Percentiles rank a stretch among this genome's conserved stretches.
Conservation (phyloP, 2,329 filamentous ascomycete genomes). For the Pseudopyrenochaeta lycopersici region DNA sequence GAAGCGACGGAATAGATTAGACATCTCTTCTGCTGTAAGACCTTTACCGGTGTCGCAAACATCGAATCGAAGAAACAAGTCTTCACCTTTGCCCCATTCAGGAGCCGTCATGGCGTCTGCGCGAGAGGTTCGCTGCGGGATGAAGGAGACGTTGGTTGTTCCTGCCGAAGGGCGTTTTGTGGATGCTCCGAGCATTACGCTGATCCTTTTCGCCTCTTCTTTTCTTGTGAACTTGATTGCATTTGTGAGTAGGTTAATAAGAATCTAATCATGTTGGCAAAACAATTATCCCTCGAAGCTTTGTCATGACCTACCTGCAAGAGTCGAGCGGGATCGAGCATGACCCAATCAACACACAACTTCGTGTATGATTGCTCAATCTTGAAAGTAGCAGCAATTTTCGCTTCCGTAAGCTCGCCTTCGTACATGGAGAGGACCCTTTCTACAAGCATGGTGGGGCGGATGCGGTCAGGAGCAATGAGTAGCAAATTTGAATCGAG, state of each 20-base stretch:
- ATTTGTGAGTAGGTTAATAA: slow-evolving; percentile 44
- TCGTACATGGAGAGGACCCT: slow-evolving; percentile 33
- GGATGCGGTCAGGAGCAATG: slow-evolving; percentile 25
- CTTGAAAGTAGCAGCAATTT: slow-evolving; percentile 13
- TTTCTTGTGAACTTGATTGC: slow-evolving; percentile 44
- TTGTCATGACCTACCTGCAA: slow-evolving; percentile 10
- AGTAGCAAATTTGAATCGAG: slow-evolving; percentile 31
- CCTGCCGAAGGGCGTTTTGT: slow-evolving; percentile 1
- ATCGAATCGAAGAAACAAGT: slow-evolving; percentile 14
- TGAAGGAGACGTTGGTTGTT: slow-evolving; percentile 13
- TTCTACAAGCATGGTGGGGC: slow-evolving; percentile 23
- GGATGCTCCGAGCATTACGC: slow-evolving; percentile 4
- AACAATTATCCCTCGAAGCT: neutral
- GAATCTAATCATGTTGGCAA: slow-evolving; percentile 8
- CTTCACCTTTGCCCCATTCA: slow-evolving; percentile 12
- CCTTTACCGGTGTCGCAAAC: slow-evolving; percentile 17
- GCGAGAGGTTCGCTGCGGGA: slow-evolving; percentile 9
- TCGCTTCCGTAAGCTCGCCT: slow-evolving; percentile 24
- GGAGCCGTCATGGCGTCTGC: neutral
- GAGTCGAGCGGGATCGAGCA: slow-evolving; percentile 23
- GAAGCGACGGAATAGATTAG: slow-evolving; percentile 34
- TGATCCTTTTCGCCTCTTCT: slow-evolving; percentile 17
- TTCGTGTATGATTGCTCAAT: slow-evolving; percentile 18
- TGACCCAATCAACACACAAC: slow-evolving; percentile 17
- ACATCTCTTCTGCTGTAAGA: slow-evolving; percentile 11